phyloP scores from a whole-genome alignment of 2,329 filamentous ascomycete species.

The Arthrobotrys sphaeroides region DNA sequence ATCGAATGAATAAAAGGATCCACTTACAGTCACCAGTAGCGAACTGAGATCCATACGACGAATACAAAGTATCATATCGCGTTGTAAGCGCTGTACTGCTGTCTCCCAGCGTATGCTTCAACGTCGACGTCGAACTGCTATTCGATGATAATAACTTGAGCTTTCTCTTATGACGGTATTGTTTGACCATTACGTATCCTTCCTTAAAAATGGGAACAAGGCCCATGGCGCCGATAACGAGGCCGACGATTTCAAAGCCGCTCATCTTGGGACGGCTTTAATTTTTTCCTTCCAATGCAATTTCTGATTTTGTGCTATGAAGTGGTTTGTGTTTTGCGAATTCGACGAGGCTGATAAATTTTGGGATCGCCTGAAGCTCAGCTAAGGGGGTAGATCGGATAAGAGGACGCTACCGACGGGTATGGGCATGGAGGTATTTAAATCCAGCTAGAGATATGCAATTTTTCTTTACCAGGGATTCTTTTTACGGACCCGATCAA shows the following conservation, averaged over 20 bases:
- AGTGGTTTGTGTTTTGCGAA: no score
- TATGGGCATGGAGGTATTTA: no score
- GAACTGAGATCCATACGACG: not conserved
- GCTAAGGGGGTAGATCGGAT: no score
- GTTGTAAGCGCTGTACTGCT: not conserved
- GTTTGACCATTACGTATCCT: not conserved
- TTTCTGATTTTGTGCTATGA: no score
- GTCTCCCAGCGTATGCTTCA: not conserved
- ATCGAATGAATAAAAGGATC: not conserved
- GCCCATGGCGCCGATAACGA: not conserved
- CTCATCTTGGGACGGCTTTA: no score
- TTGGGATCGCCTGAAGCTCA: no score
- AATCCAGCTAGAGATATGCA: no score
- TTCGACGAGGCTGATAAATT: no score
- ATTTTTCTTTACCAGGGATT: no score
- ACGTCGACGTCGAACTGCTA: not conserved
- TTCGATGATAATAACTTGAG: not conserved
- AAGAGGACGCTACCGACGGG: no score
- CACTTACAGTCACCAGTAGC: not conserved
- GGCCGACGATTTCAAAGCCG: constrained; percentile 5
- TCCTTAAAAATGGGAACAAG: constrained; percentile 11
- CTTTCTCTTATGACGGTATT: not conserved
- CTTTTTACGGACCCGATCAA: no score
- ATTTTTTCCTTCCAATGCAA: no score
- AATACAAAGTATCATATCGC: not conserved